Conservation (phyloP, 306 rosid species). For the Trichosanthes truncata region DNA sequence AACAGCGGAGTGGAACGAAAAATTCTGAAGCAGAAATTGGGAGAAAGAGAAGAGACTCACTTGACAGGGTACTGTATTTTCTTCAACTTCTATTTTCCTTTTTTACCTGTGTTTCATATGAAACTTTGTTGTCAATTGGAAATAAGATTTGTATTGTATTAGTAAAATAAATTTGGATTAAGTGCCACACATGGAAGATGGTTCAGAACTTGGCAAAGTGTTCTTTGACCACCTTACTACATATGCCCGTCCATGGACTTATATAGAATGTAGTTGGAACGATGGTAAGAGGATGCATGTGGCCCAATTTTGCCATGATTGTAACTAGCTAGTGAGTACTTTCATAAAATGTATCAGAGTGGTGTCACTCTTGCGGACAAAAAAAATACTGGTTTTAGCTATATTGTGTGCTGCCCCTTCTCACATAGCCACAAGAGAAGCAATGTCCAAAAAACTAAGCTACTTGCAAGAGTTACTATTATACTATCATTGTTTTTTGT, state of each 20-base stretch:
- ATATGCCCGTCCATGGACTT: background rate
- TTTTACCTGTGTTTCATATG: background rate
- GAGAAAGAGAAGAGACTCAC: conserved; percentile 92
- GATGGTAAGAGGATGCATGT: background rate
- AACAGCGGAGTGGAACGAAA: conserved; percentile 34
- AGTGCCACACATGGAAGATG: background rate
- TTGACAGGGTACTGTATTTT: conserved; percentile 62
- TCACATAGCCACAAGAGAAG: background rate
- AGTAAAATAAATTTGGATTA: background rate
- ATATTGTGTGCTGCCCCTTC: background rate
- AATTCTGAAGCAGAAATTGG: conserved; percentile 58
- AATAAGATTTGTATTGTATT: background rate
- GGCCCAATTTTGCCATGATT: background rate
- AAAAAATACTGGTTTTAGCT: background rate
- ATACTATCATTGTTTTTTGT: too few relatives aligned
- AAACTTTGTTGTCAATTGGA: conserved; percentile 4
- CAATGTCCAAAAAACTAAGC: background rate
- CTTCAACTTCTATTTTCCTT: conserved; percentile 3
- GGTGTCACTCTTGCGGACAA: background rate
- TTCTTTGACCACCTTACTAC: too few relatives aligned
- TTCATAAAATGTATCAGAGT: background rate
- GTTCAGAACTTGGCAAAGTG: background rate
- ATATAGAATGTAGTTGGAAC: background rate
- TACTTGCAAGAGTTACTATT: background rate
- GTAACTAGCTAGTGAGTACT: background rate